These are phyloP conservation scores for Pyricularia pennisetigena DNA, from an alignment of 2,329 filamentous ascomycete species.

Conservation along the genomic window DNA sequence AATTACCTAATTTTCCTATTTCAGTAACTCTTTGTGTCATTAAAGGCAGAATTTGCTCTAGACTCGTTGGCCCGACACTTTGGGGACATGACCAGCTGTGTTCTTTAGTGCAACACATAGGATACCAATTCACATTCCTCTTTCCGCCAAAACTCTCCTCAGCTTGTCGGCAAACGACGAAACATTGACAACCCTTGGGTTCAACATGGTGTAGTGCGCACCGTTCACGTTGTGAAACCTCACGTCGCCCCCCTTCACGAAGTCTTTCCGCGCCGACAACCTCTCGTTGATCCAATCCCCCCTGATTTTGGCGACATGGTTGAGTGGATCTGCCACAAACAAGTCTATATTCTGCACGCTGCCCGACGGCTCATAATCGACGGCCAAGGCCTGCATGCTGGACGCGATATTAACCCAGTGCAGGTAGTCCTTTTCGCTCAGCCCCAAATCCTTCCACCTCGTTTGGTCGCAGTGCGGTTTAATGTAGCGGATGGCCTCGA, in stretches of 20 bases:
- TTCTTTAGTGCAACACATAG: too few relatives aligned
- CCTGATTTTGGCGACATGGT: slow-evolving; percentile 15
- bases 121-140: not conserved
- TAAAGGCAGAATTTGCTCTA: too few relatives aligned
- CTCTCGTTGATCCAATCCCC: slow-evolving; percentile 20
- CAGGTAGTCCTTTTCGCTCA: slow-evolving; percentile 16
- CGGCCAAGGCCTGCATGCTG: slow-evolving; percentile 16
- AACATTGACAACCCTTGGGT: not conserved
- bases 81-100: too few relatives aligned
- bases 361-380: too few relatives aligned
- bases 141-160: not conserved
- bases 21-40: too few relatives aligned
- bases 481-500: slow-evolving; percentile 2
- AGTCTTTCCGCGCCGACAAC: slow-evolving; percentile 24
- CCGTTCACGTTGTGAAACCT: not conserved
- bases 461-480: slow-evolving; percentile 6
- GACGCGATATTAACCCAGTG: slow-evolving; percentile 26
- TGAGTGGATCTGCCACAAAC: slow-evolving; percentile 27
- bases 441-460: slow-evolving; percentile 19
- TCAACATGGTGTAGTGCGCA: slow-evolving; percentile 1
- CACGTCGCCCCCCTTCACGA: slow-evolving; percentile 9
- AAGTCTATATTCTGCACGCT: slow-evolving; percentile 26
- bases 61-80: too few relatives aligned
- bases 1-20: too few relatives aligned
- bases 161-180: not conserved